Conservation (phyloP, 768 basidiomycete genomes). For the Coprinopsis marcescibilis region DNA sequence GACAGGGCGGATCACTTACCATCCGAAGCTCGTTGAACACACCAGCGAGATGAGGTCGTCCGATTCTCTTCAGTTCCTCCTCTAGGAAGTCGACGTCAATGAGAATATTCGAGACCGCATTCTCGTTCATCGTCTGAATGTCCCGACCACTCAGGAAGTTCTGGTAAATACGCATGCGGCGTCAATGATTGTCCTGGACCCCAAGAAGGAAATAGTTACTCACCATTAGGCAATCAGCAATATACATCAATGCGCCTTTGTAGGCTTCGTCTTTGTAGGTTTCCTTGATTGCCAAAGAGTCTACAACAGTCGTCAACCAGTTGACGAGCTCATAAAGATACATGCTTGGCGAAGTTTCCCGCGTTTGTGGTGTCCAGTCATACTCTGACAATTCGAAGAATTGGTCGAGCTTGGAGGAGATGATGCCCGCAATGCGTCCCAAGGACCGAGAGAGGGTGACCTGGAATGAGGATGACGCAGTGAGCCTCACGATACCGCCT, state of each 20-base stretch:
- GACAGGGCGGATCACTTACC: conserved; percentile 36
- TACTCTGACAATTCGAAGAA: conserved; percentile 96
- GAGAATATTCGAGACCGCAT: conserved; percentile 79
- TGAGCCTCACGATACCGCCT: conserved; percentile 73
- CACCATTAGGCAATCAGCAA: conserved; percentile 86
- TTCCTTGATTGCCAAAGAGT: conserved; percentile 80
- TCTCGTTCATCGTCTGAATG: conserved; percentile 78
- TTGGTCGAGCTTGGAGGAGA: conserved; percentile 88
- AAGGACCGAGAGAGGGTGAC: conserved; percentile 63
- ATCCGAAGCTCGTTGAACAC: conserved; percentile 77
- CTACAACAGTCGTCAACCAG: conserved; percentile 95
- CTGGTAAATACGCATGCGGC: conserved; percentile 31
- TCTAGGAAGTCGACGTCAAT: conserved; percentile 88
- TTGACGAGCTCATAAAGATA: conserved; percentile 94
- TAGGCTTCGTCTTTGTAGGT: conserved; percentile 87
- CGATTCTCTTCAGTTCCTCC: conserved; percentile 74
- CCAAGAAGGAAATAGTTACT: conserved; percentile 18
- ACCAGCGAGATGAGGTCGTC: conserved; percentile 59
- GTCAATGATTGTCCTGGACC: not conserved
- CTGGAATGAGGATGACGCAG: conserved; percentile 59
- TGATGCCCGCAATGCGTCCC: conserved; percentile 72
- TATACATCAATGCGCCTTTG: conserved; percentile 80
- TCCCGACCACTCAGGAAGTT: conserved; percentile 74
- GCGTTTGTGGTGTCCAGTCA: conserved; percentile 76
- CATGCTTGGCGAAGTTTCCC: conserved; percentile 80